Percentiles rank a stretch among this genome's conserved stretches.
These are phyloP conservation scores for Geum urbanum DNA, from an alignment of 306 rosid genomes.

Conservation along the genomic window DNA sequence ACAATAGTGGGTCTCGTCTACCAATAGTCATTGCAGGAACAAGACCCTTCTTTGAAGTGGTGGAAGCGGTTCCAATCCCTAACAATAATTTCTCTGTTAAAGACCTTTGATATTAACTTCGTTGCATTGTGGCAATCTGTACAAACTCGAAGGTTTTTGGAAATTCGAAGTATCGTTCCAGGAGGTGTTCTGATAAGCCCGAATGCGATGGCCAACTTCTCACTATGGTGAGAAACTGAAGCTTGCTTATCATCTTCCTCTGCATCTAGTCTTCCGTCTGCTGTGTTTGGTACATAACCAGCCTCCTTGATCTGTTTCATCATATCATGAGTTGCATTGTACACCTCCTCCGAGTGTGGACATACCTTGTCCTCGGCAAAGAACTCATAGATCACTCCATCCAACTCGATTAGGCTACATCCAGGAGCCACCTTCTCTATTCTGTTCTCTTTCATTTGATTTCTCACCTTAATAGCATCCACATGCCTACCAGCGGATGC, in stretches of 20 bases:
- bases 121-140: conserved; percentile 58
- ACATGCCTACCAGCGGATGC: conserved; percentile 42
- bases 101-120: conserved; percentile 48
- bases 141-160: conserved; percentile 53
- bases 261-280: conserved; percentile 61
- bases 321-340: conserved; percentile 47
- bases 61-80: conserved; percentile 59
- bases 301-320: conserved; percentile 39
- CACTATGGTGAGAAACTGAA: conserved; percentile 59
- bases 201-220: conserved; percentile 64
- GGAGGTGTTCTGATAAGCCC: conserved; percentile 48
- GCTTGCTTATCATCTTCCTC: conserved; percentile 46
- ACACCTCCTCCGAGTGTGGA: conserved; percentile 47
- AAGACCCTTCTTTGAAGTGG: conserved; percentile 54
- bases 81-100: conserved; percentile 45
- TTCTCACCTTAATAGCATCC: conserved; percentile 48
- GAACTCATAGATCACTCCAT: conserved; percentile 51
- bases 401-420: conserved; percentile 54
- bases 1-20: conserved; percentile 1
- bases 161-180: conserved; percentile 48
- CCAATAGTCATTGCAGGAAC: conserved; percentile 70
- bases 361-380: conserved; percentile 49
- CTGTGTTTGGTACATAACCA: conserved; percentile 51
- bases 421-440: conserved; percentile 52
- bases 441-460: conserved; percentile 43